Base-by-base conservation (phyloP, 768 basidiomycete genomes). In the Gyrodon lividus region DNA sequence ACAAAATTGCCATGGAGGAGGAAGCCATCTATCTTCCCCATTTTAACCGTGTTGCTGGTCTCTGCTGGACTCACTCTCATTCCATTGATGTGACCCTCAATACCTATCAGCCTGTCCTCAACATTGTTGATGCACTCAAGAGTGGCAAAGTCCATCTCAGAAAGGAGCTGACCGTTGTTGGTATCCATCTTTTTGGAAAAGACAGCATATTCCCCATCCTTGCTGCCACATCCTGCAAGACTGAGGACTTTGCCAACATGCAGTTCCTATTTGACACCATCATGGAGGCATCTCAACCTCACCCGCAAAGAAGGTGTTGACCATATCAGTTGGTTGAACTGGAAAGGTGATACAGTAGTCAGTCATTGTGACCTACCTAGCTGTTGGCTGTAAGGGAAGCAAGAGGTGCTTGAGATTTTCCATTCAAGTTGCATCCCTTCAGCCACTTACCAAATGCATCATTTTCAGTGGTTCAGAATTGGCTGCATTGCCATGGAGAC, bases 1-100 rank as follows among this genome's bases (percentile, higher is more conserved):
- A 61, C 17, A 43, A 61, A 17, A 51, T 54, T 6, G 49, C 52
- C 0, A 17, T 59, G 0, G 55, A 61, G 24, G 55, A 61, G 16
- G 40, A 24, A 4, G 55, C 52, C 0, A 4, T 24, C 2, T 43
- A 59, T 30, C 53, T 56, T 28, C 41, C 28, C 13, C 30, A 57
- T 2, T 38, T 6, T 9, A 52, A 59, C 24, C 46, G 46, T 14
- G 41, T 55, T 7, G 35, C 50, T 2, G 51, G 59, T 3, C 42
- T 61, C 2, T 61, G 58, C 28, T 52, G 51, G 49, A 34, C 33
- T 9, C 59, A 61, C 38, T 47, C 55, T 2, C 13, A 30, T 9
- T 1, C 4, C 5, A 10, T 56, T 1, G 12, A 44, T 10, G 14
- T 55, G 0, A 23, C 26, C 7, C 22, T 53, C 0, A 13, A 24